phyloP scores from a whole-genome alignment of 192 early-diverging fungal species.

The Backusella parvicylindrica region DNA sequence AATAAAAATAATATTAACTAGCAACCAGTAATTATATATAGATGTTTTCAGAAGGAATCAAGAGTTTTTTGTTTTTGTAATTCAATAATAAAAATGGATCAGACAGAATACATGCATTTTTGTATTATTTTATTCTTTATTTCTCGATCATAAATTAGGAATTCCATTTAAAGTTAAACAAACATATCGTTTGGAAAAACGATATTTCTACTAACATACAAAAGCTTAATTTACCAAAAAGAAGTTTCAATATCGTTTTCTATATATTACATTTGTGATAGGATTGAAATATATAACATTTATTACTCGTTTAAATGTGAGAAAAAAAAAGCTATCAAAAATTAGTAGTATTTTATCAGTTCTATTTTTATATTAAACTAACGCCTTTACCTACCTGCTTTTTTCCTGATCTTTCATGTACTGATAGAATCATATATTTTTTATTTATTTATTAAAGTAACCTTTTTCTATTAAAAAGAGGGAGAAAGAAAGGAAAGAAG shows the following conservation, averaged over 20 bases:
- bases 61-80: background rate
- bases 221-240: background rate
- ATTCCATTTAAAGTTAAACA: background rate
- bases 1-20: background rate
- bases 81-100: background rate
- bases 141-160: background rate
- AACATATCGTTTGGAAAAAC: constrained; percentile 2
- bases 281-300: no score
- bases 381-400: background rate
- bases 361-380: background rate
- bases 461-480: background rate
- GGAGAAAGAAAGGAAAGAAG: no score
- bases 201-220: background rate
- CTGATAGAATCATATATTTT: background rate
- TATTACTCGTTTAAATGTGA: background rate
- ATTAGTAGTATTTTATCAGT: background rate
- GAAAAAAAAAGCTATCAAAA: background rate
- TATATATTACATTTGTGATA: background rate
- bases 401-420: background rate
- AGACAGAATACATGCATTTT: background rate
- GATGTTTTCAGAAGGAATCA: background rate
- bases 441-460: background rate
- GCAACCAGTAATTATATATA: background rate
- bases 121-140: background rate
- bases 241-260: background rate